Evolutionary conservation across 192 early-diverging fungal genomes (phyloP), one percentile per base, ranked within the genome.

Genomic region (Coemansia sp.): DNA sequence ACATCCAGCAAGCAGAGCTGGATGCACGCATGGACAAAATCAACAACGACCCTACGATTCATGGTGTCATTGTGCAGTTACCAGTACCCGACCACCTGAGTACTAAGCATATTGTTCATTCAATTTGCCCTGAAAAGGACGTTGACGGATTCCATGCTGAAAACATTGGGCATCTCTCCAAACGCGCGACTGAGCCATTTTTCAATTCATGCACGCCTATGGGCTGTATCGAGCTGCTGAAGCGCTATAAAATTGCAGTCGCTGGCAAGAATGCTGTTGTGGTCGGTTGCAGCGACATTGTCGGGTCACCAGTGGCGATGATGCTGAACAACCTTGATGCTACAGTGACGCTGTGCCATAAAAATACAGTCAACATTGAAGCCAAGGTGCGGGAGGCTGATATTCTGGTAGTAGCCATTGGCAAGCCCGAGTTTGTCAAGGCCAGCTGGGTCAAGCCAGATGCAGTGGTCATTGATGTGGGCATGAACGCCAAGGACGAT

Each of bases 131-230:
- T 3, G 72, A 84, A 57, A 99, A 98, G 73, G 97, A 99, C 74
- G 95, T 99, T n/a, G 97, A 99, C 72, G 97, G 97, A 83, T 95
- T 99, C 78, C 97, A 99, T 71, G 88, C 93, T 21, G 69, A 86
- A 58, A 98, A 99, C 85, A 93, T 96, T 65, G 97, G 97, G 47
- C 83, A 89, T 39, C 80, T 99, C 60, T 89, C 90, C 35, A 95
- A 96, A 72, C 85, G 90, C 51, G 83, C 88, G 9, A 83, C 82
- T 32, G 82, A 85, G 60, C 93, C 96, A 35, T 79, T 90, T 43
- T 98, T 99, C 84, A 79, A 92, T 29, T 91, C 97, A 15, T 99
- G 97, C 80, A 99, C 97, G n/a, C 97, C 97, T 3, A 91, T 93
- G 67, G 97, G 96, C 8, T 86, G 92, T 70, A 86, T 99, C 51